Base-by-base conservation (phyloP, 2,329 filamentous ascomycete genomes). In the Samsoniella hepiali region DNA sequence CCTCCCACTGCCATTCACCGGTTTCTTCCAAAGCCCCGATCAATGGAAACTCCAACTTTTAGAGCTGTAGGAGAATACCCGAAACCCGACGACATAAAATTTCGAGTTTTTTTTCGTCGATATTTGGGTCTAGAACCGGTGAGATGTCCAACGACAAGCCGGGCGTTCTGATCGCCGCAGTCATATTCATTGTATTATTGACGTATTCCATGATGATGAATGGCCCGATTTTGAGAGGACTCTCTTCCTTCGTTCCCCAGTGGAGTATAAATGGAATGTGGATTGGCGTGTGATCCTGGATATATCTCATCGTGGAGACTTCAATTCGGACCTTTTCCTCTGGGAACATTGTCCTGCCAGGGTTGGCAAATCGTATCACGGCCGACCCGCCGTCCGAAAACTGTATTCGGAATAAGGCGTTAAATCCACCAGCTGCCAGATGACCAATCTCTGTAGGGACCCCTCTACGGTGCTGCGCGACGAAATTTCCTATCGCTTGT, bases 171-270 rank as follows among this genome's bases (percentile, higher is more conserved):
- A 68, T 51, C 53, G 47, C 57, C 29, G 44, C 47, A n/a, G 27
- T 44, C 29, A 51, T 38, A 22, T 27, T 22, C 31, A 31, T 62
- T 49, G 27, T 27, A 51, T 51, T 31, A 22, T 64, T 55, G 5
- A 67, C 64, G 9, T 67, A 67, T 62, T 65, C 64, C 58, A 65
- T 67, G 31, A 65, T 49, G 10, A 67, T 63, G 9, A 67, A 67
- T 1, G 63, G 63, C 27, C 65, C 65, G 1, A 67, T 44, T 32
- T 51, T 27, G 17, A 65, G 45, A 3, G 63, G 65, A 29, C 65
- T 67, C 15, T 67, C 65, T 17, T 65, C 63, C 29, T 34, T 65
- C 27, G 44, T 63, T n/a, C 65, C 65, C 44, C 55, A 65, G 58
- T 65, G 65, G 2, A 67, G 58, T 15, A 67, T 47, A 34, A 67